These are phyloP conservation scores for Phytophthora colocasiae DNA, from an alignment of 352 stramenopile species.

Conservation along the genomic window DNA sequence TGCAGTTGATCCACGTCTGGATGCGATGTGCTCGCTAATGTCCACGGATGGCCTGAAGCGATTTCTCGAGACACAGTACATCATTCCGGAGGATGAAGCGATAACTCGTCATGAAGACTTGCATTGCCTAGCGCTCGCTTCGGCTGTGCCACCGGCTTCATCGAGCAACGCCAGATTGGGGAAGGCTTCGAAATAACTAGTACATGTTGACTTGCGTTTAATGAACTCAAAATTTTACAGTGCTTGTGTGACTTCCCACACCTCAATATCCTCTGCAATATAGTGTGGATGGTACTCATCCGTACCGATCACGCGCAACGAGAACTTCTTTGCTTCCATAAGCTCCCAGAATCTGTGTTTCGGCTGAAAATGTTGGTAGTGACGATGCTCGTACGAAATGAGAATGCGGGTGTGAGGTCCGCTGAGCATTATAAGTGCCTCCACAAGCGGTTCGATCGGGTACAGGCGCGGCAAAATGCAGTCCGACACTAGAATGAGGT, in stretches of 20 bases:
- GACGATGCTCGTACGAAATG: constrained; percentile 90
- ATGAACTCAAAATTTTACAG: constrained; percentile 7
- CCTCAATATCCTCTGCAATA: constrained; percentile 88
- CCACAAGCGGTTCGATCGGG: constrained; percentile 94
- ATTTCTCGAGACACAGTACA: constrained; percentile 67
- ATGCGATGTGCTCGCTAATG: constrained; percentile 85
- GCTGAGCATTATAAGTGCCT: constrained; percentile 82
- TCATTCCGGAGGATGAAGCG: constrained; percentile 44
- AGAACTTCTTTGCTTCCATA: constrained; percentile 53
- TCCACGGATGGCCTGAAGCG: constrained; percentile 69
- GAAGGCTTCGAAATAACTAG: constrained; percentile 8
- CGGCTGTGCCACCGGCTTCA: constrained; percentile 33
- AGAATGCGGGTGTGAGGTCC: constrained; percentile 60
- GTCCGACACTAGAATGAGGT: constrained; percentile 94
- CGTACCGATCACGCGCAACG: constrained; percentile 55
- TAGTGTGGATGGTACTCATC: constrained; percentile 80
- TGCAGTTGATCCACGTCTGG: constrained; percentile 51
- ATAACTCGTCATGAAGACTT: constrained; percentile 62
- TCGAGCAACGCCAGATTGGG: constrained; percentile 10
- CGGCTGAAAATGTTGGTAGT: constrained; percentile 85
- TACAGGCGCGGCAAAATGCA: constrained; percentile 97
- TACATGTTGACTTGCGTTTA: constrained; percentile 2
- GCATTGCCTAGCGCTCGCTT: constrained; percentile 54
- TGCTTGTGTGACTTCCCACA: constrained; percentile 70
- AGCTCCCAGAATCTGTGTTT: constrained; percentile 84